Evolutionary conservation across 495 filamentous ascomycete genomes (phyloP).

Genomic region (Trichoderma parareesei): DNA sequence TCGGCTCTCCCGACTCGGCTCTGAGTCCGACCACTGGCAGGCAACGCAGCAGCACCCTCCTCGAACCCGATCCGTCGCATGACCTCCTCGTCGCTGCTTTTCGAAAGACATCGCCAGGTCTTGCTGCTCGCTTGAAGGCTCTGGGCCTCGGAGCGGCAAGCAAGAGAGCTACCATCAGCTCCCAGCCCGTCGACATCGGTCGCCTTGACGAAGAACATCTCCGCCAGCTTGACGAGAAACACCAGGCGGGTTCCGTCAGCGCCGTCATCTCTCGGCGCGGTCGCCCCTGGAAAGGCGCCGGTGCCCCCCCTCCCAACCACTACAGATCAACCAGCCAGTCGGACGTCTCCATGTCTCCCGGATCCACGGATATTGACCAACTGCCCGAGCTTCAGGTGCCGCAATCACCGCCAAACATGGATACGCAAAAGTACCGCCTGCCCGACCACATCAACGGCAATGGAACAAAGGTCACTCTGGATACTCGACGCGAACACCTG

Average conservation of each 20-base stretch:
- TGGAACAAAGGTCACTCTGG: constrained; percentile 49
- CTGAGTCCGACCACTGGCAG: not conserved
- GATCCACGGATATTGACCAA: constrained; percentile 14
- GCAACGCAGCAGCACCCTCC: constrained; percentile 12
- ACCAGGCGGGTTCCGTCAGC: constrained; percentile 47
- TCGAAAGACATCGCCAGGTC: constrained; percentile 60
- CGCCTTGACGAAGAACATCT: constrained; percentile 68
- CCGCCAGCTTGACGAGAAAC: constrained; percentile 55
- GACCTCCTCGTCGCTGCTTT: constrained; percentile 18
- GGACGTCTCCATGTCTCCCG: not conserved
- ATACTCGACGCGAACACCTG: constrained; percentile 44
- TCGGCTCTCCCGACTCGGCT: not conserved
- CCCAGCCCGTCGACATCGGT: constrained; percentile 45
- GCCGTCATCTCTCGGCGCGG: constrained; percentile 50
- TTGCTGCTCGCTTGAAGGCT: constrained; percentile 69
- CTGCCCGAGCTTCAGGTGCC: constrained; percentile 35
- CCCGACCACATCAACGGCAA: constrained; percentile 53
- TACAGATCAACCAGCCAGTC: not conserved
- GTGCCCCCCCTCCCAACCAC: constrained; percentile 22
- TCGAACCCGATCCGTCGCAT: constrained; percentile 17
- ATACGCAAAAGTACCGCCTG: constrained; percentile 57
- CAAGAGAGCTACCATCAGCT: constrained; percentile 32
- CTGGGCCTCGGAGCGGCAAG: constrained; percentile 48
- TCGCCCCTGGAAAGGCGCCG: constrained; percentile 52
- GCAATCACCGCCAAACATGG: constrained; percentile 34